Base-by-base conservation (phyloP, 129 eudicot species). In the Chrysanthemum makinoi region DNA sequence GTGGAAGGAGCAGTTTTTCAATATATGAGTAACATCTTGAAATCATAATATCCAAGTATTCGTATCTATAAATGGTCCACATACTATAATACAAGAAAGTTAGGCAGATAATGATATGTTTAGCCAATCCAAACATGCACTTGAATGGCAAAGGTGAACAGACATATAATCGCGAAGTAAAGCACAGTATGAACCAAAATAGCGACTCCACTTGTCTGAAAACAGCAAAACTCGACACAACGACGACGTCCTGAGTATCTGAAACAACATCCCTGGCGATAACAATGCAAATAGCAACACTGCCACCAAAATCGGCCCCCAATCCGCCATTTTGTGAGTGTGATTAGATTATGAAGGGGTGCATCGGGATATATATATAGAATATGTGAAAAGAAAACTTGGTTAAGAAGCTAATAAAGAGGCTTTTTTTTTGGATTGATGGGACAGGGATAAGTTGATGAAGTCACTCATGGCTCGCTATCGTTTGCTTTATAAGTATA, bases 101-200 rank as follows among this genome's bases (percentile, higher is more conserved):
- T 33, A 3, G 39, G 39, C 39, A 4, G 39, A 33, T 4, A 9
- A 35, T 35, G 43, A 6, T 35, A 6, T 35, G 43, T 35, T 35
- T 35, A 35, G 43, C 8, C 0, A 35, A 35, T 35, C 43, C 43
- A 35, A 35, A 85, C 78, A 47, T 72, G 90, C 24, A 85, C 24
- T n/a, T 75, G 78, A n/a, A 85, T 58, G 5, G 86, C 90, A 80
- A 85, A 48, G 61, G 73, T 72, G 60, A 85, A 83, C 51, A 85
- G 79, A 52, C 86, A 82, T 56, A 82, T 61, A 57, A 76, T 49
- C 2, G 53, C 77, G 59, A 85, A 85, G 67, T 63, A 85, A 58
- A 85, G 35, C 67, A 85, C 60, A 57, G 90, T 66, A 75, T 85
- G 90, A 22, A 82, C 64, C 0, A 82, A 60, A 48, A 85, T 75